These are phyloP conservation scores for Phytophthora sojae DNA, from an alignment of 352 stramenopile species.

Conservation along the genomic window DNA sequence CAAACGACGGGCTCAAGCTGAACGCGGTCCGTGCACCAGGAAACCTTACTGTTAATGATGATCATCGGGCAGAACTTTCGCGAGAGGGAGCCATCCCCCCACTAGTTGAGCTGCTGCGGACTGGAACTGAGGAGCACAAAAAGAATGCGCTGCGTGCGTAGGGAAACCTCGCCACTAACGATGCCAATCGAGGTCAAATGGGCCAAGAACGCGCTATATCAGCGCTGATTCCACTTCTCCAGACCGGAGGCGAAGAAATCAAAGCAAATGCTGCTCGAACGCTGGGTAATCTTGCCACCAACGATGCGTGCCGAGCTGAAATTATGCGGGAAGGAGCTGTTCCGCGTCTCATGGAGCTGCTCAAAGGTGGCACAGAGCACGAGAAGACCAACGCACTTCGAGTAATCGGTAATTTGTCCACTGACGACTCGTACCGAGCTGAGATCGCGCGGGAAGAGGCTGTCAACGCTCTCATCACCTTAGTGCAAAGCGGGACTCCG, in stretches of 20 bases:
- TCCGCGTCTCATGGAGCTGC: background rate
- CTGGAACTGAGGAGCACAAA: background rate
- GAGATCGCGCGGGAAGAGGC: background rate
- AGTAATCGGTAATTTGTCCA: background rate
- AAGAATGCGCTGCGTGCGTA: background rate
- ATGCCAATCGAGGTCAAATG: background rate
- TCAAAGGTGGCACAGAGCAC: background rate
- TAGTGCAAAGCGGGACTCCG: background rate
- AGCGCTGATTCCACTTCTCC: background rate
- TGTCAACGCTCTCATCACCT: background rate
- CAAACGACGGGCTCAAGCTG: background rate
- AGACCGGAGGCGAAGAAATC: background rate
- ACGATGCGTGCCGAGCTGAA: background rate
- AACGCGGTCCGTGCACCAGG: background rate
- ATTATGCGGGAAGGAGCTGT: background rate
- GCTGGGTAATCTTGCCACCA: background rate
- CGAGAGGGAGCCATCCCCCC: background rate
- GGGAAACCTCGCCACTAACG: background rate
- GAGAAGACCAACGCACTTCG: slow-evolving; percentile 1
- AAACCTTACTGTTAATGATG: background rate
- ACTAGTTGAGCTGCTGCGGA: background rate
- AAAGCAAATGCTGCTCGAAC: background rate
- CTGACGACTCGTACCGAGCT: background rate
- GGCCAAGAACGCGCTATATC: background rate
- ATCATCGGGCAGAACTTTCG: background rate